Base-by-base conservation (phyloP, 768 basidiomycete species). In the Lenzites betulinus region DNA sequence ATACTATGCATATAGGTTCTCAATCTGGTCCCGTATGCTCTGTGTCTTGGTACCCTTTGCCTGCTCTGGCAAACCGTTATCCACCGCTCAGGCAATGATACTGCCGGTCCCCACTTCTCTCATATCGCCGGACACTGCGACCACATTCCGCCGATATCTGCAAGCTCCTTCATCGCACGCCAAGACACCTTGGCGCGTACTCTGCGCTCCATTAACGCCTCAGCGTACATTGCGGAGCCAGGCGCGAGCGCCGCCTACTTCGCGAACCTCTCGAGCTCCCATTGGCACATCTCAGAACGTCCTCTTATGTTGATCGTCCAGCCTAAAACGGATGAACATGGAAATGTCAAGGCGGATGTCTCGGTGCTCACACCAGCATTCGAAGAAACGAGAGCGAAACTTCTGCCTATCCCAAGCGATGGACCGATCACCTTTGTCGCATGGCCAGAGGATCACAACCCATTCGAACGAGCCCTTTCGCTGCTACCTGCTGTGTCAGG, bases 201-300 rank as follows among this genome's bases (percentile, higher is more conserved):
- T 0, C 78, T 91, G 18, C 70, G 76, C 54, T 60, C 71, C 6
- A 76, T 84, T 26, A 80, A 83, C 30, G 87, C 82, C 0, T 78
- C 83, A 7, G 87, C 88, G 16, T 94, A 90, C 70, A 82, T 95
- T 35, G 83, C 88, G 7, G 92, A 95, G 70, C 91, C 93, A 25
- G 85, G 89, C 0, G 83, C 90, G 15, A 89, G 78, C 58, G 84
- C 87, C 0, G 74, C 78, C 2, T 95, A 84, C 77, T 93, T 82
- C 70, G 85, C 79, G n/a, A 92, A 92, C 65, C 79, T 92, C 59
- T 87, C 88, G 13, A 68, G 65, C 6, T 60, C 79, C 8, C 67
- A 80, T 22, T 95, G 93, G 93, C 62, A 66, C 33, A 79, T 92
- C 33, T 90, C 89, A 11, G 93, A 95, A 74, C 81, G 93, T 2